phyloP scores from a whole-genome alignment of 2,329 filamentous ascomycete species.

The Thielaviopsis cerberus region DNA sequence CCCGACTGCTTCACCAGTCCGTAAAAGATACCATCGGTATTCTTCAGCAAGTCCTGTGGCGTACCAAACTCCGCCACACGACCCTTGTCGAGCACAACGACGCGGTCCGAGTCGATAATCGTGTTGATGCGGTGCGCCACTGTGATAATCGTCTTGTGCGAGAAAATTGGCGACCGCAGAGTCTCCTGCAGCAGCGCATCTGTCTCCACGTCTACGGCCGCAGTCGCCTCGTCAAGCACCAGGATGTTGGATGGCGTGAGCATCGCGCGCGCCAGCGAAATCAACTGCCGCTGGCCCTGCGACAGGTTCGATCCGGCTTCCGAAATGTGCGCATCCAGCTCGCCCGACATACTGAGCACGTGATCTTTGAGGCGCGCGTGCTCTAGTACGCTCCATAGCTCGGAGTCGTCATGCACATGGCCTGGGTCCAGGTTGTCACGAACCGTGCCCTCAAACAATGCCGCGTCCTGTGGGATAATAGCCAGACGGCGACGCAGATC shows the following conservation, averaged over 20 bases:
- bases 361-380: constrained; percentile 82
- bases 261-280: constrained; percentile 83
- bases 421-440: constrained; percentile 91
- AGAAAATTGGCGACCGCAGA: constrained; percentile 51
- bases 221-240: constrained; percentile 90
- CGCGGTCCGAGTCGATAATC: constrained; percentile 72
- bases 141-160: constrained; percentile 89
- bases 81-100: constrained; percentile 83
- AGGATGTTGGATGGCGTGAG: constrained; percentile 93
- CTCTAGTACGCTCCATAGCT: constrained; percentile 87
- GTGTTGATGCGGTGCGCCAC: constrained; percentile 98
- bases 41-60: constrained; percentile 56
- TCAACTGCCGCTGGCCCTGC: constrained; percentile 81
- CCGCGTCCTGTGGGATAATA: constrained; percentile 95
- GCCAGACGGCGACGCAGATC: constrained; percentile 78
- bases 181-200: constrained; percentile 48
- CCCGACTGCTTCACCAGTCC: constrained; percentile 83
- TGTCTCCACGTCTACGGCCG: constrained; percentile 50
- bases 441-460: constrained; percentile 81
- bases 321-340: constrained; percentile 73
- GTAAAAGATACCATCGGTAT: constrained; percentile 63
- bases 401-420: constrained; percentile 88
- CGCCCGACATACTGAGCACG: constrained; percentile 67
- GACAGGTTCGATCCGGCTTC: constrained; percentile 95
- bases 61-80: constrained; percentile 85